Evolutionary conservation across 1,284 basidiomycete genomes (phyloP), one percentile per base, ranked within the genome.

Genomic region (Boletus nobilissimus): DNA sequence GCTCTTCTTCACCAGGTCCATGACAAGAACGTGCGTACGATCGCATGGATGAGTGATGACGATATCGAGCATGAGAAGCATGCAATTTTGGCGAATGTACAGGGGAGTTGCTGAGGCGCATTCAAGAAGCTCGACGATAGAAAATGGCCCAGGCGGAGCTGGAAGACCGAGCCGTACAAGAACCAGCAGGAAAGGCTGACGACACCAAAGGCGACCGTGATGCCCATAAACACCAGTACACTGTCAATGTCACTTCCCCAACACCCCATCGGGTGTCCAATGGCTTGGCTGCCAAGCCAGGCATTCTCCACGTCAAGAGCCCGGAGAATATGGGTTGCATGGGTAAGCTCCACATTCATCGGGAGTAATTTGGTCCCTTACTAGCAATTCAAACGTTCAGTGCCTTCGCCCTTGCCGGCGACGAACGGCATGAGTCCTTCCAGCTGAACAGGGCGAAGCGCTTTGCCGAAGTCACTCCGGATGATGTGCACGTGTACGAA

Each of bases 401-500:
- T 83, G 79, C 26, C 83, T 74, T 72, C 76, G 10, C 70, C 85
- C 79, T 38, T 80, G 62, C 80, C 80, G 39, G 69, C 67, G 38
- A 77, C 80, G 60, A 80, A 84, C 71, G 85, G 85, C 73, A 87
- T 89, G 11, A 87, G 88, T 36, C 87, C 89, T 18, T 86, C 89
- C 14, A 89, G 87, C 62, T 80, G 88, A 43, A 80, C 86, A 7
- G 83, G 88, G 70, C 88, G 89, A 13, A 88, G 29, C 90, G 91
- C n/a, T 92, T 92, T 76, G 90, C 91, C 38, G 89, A 91, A 16
- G 82, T 91, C 22, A 89, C 87, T 2, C 87, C 90, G 0, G 82
- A 87, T 16, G 89, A 92, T 76, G 91, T 96, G 4, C 89, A 95
- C 83, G 92, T 96, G 2, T 96, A 96, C 81, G 93, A 95, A 80